A percentile compares a stretch with the other conserved stretches of the same genome.
These are phyloP conservation scores for Fusarium odoratissimum DNA, from an alignment of 2,329 filamentous ascomycete species.

Conservation along the genomic window DNA sequence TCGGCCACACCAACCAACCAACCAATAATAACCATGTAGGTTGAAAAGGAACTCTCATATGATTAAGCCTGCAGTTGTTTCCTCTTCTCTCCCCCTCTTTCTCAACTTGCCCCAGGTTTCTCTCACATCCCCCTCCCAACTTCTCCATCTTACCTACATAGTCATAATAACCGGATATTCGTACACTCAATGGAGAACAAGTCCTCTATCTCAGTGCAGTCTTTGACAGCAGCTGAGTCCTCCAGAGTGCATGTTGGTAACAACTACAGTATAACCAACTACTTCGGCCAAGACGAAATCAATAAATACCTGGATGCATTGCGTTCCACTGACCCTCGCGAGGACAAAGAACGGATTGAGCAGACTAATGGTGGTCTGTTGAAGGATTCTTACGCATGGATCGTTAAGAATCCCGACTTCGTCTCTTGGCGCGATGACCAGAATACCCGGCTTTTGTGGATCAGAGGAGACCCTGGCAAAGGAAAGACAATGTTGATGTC, in stretches of 20 bases:
- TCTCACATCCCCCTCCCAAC: background rate
- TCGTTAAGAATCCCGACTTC: background rate
- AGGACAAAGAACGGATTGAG: background rate
- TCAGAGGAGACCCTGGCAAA: conserved; percentile 52
- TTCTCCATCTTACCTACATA: background rate
- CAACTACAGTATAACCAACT: background rate
- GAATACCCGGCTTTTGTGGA: conserved; percentile 41
- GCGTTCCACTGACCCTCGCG: background rate
- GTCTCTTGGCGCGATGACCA: background rate
- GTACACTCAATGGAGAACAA: background rate
- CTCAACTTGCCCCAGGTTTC: too few relatives aligned
- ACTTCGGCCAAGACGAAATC: background rate
- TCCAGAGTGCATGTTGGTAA: background rate
- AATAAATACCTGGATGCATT: background rate
- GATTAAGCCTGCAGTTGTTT: too few relatives aligned
- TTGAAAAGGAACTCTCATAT: too few relatives aligned
- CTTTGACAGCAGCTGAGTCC: background rate
- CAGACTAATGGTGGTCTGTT: background rate
- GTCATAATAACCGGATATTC: too few relatives aligned
- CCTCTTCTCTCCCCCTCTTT: too few relatives aligned
- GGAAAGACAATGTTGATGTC: conserved; percentile 53
- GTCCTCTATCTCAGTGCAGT: background rate
- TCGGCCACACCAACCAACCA: too few relatives aligned
- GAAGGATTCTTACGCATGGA: background rate
- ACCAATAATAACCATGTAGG: too few relatives aligned